Evolutionary conservation across 2,329 filamentous ascomycete genomes (phyloP).

Genomic region (Zarea fungicola): DNA sequence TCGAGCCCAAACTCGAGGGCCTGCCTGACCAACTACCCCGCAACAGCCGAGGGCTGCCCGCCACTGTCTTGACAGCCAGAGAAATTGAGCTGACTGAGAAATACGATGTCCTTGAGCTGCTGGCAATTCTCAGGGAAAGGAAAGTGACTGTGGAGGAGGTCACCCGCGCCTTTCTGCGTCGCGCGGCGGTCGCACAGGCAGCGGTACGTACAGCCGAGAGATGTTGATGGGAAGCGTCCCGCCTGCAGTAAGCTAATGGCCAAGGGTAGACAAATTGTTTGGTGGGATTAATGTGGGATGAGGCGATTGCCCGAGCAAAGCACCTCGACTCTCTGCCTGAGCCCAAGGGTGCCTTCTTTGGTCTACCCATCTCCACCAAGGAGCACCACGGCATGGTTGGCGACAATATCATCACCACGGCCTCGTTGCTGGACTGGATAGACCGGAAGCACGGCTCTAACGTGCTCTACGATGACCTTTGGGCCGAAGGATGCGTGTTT

Average conservation of each 20-base stretch:
- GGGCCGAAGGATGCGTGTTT: slow-evolving; percentile 41
- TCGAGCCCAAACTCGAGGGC: slow-evolving; percentile 15
- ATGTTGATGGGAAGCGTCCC: too few relatives aligned
- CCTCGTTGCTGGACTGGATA: slow-evolving; percentile 27
- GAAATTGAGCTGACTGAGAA: slow-evolving; percentile 26
- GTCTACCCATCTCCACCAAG: slow-evolving; percentile 31
- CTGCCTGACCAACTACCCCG: slow-evolving; percentile 15
- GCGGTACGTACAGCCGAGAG: too few relatives aligned
- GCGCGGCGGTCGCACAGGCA: slow-evolving; percentile 13
- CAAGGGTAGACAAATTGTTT: slow-evolving; percentile 29
- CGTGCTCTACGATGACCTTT: slow-evolving; percentile 25
- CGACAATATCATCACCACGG: slow-evolving; percentile 22
- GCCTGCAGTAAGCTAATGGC: neutral
- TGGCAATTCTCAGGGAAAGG: slow-evolving; percentile 7
- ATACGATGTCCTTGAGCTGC: slow-evolving; percentile 20
- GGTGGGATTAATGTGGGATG: slow-evolving; percentile 30
- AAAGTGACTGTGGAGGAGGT: slow-evolving; percentile 12
- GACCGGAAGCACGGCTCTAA: slow-evolving; percentile 29
- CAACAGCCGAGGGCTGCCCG: slow-evolving; percentile 21
- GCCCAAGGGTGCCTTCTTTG: slow-evolving; percentile 28
- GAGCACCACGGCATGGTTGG: slow-evolving; percentile 33
- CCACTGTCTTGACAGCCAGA: slow-evolving; percentile 19
- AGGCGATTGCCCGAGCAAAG: slow-evolving; percentile 28
- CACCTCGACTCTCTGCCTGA: slow-evolving; percentile 29
- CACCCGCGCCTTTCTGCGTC: slow-evolving; percentile 11